Evolutionary conservation across 202 grass and related monocot species (phyloP), one percentile per base, ranked within the genome.

Genomic region (Brachypodium distachyon): DNA sequence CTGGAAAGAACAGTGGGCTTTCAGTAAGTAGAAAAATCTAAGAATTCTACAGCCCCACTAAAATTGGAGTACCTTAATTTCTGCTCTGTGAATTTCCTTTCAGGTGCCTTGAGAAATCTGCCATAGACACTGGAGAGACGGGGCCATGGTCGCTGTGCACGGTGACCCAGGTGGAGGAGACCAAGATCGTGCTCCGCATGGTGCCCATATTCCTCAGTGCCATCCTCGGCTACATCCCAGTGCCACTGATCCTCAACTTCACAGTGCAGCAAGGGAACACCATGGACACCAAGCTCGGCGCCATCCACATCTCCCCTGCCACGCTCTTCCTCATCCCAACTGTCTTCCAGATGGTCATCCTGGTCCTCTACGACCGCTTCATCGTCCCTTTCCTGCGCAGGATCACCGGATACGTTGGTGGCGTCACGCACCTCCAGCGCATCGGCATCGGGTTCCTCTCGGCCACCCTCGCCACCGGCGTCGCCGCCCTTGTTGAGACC

Each of bases 181-280:
- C 89, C n/a, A 91, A 91, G 67, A 79, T 82, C 42, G n/a, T 91
- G 31, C 25, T 88, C 39, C 65, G 73, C 29, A 87, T 91, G 85
- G 14, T 85, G 9, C 89, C 89, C 4, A 78, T 91, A 52, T 87
- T 88, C 75, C 53, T 91, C 9, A 91, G 73, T n/a, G 78, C 89
- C 1, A n/a, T 81, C 3, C 31, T 87, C 18, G 77, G 89, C 8
- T 78, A 76, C 73, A 80, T 87, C 19, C 85, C 85, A 9, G 72
- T 41, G 27, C 43, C 52, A 10, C 44, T 87, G 4, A 37, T 91
- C 26, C 12, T 88, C 37, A 87, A 77, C 27, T 43, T 91, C 16
- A 81, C 85, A 3, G 82, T 91, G 13, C 81, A 91, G 76, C 81
- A 91, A 74, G 89, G 89, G 51, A 84, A 63, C 22, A 91, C 81